Percentiles rank a stretch among this genome's conserved stretches.
phyloP scores from a whole-genome alignment of 345 rosid species.

The Populus euphratica region DNA sequence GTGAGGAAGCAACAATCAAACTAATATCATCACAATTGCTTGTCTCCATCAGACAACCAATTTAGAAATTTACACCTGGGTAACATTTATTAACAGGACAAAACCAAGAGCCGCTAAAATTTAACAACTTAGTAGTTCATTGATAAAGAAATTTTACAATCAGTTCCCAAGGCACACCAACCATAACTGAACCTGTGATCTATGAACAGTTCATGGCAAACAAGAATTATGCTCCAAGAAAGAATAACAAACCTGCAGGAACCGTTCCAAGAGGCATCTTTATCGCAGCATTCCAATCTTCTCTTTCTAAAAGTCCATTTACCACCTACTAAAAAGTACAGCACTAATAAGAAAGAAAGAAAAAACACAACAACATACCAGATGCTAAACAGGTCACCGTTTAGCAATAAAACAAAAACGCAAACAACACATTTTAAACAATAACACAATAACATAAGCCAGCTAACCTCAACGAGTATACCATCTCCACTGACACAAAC shows the following conservation, averaged over 20 bases:
- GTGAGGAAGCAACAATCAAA: neutral
- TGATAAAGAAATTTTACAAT: neutral
- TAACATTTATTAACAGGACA: neutral
- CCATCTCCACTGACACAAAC: constrained; percentile 98
- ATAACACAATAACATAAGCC: neutral
- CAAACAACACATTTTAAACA: neutral
- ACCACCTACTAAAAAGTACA: constrained; percentile 74
- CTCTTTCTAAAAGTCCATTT: constrained; percentile 90
- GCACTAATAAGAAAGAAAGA: constrained; percentile 18
- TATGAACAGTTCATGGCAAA: neutral
- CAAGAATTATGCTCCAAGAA: neutral
- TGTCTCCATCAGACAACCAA: neutral
- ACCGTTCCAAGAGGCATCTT: constrained; percentile 76
- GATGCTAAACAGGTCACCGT: neutral
- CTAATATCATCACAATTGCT: neutral
- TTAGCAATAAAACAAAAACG: constrained; percentile 1
- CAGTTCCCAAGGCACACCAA: neutral
- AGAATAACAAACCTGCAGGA: constrained; percentile 70
- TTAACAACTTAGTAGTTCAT: neutral
- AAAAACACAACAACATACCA: neutral
- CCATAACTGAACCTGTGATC: neutral
- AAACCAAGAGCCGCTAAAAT: neutral
- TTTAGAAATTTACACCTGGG: neutral
- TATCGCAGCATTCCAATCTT: constrained; percentile 76
- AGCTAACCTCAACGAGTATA: constrained; percentile 83